Base-by-base conservation (phyloP, 768 basidiomycete species). In the Lactarius tabidus region DNA sequence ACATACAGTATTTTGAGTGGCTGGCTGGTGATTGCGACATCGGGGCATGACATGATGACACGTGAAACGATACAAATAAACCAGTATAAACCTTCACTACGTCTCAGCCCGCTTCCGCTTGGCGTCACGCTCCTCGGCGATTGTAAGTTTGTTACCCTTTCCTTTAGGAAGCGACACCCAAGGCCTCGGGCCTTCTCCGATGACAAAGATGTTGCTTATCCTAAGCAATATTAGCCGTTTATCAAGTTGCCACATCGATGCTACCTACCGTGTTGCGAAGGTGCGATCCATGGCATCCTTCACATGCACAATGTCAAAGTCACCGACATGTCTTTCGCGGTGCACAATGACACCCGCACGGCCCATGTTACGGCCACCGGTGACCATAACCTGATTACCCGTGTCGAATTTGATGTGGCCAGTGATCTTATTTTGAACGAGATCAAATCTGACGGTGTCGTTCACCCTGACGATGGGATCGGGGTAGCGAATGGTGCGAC, bases 351-450 rank as follows among this genome's bases (percentile, higher is more conserved):
- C 86, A 81, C 97, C 97, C 63, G 88, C 91, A 81, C 97, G 88
- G 70, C 97, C 97, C 94, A 98, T 98, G 89, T 98, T 99, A 77
- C 96, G 94, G 69, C 97, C 97, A 75, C 97, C 97, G 68, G 97
- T 99, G 80, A 97, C 85, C 84, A 96, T 93, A 77, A 92, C 93
- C 69, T 96, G 86, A 83, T 98, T 97, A 66, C 96, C 95, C 48
- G 92, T 93, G 75, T 98, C 97, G 76, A 98, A 99, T 78, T 93
- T 91, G 77, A 96, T 89, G 74, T 85, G 92, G 74, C 95, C 91
- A 61, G 79, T 84, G 76, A 99, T 95, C 83, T 98, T 97, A 79
- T 85, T 84, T 79, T 93, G 89, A 77, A 93, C 91, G 68, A 99
- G 81, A 79, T 98, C 97, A 76, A 90, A 98, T 79, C 93, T 97